Evolutionary conservation across 208 protist genomes (phyloP), one percentile per base, ranked within the genome.

Genomic region (Jaenimonas drosophilae): DNA sequence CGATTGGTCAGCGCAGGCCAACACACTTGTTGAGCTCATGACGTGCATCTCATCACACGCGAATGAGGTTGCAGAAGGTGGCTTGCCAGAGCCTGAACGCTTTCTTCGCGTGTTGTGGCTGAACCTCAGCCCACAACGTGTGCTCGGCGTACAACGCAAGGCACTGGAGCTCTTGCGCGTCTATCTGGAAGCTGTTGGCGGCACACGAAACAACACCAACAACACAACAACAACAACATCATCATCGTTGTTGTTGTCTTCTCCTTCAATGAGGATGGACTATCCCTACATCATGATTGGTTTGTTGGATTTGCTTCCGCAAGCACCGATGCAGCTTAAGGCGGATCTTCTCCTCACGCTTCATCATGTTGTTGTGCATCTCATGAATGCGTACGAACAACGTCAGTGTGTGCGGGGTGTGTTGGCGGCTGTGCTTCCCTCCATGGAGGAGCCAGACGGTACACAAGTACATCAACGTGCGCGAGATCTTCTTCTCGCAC

Each of bases 131-230:
- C 38, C 69, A 12, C 60, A 70, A 34, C 59, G 60, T 24, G 70
- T 73, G 2, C 58, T 79, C 23, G 79, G 75, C 0, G 74, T 88
- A 52, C 79, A 88, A 47, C 74, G 79, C 14, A 78, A 80, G 59
- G 72, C 74, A 17, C 41, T 88, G 9, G 75, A 84, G 58, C 25
- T 67, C 9, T 27, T 72, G 16, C 63, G 63, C 42, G 28, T 78
- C 30, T 55, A 68, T 43, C 48, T 23, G 36, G 67, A 65, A 27
- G 23, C 53, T 11, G 42, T 39, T 20, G 54, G 47, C 21, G 59
- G 44, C 20, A 25, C 38, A 29, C 36, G 49, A 11, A 39, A 55
- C 19, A 40, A 55, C 24, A 24, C 26, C n/a, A 12, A 25, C 16
- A 11, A 42, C 16, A 11, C 14, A 20, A n/a, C n/a, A n/a, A n/a